Evolutionary conservation across 495 filamentous ascomycete species (phyloP).

Genomic region (Penicillium subrubescens): DNA sequence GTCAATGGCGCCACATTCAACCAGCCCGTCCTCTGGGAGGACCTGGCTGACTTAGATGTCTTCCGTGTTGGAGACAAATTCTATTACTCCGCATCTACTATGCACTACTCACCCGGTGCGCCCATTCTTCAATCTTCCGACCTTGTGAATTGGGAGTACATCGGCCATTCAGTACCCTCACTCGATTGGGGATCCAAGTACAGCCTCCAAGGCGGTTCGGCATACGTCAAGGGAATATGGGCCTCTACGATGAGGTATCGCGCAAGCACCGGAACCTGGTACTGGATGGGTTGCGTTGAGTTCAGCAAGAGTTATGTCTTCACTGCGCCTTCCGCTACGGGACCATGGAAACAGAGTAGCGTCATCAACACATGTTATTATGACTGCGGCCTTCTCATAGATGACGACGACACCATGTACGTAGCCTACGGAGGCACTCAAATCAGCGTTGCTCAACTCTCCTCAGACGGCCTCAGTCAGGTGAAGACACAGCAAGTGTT

Average conservation of each 20-base stretch:
- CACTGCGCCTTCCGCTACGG: slow-evolving; percentile 39
- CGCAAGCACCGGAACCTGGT: slow-evolving; percentile 45
- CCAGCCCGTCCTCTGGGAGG: slow-evolving; percentile 45
- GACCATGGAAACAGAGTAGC: slow-evolving; percentile 40
- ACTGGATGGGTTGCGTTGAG: slow-evolving; percentile 60
- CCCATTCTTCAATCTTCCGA: slow-evolving; percentile 59
- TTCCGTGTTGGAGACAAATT: slow-evolving; percentile 48
- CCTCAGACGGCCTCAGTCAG: slow-evolving; percentile 44
- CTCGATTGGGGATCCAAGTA: slow-evolving; percentile 52
- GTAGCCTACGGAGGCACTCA: slow-evolving; percentile 55
- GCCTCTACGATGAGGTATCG: slow-evolving; percentile 56
- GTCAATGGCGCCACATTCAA: slow-evolving; percentile 1
- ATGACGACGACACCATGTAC: slow-evolving; percentile 58
- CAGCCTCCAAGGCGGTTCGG: slow-evolving; percentile 44
- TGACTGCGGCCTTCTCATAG: slow-evolving; percentile 58
- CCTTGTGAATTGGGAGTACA: slow-evolving; percentile 58
- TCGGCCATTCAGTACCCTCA: slow-evolving; percentile 55
- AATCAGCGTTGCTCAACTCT: slow-evolving; percentile 53
- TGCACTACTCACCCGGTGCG: slow-evolving; percentile 61
- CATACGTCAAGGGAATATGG: slow-evolving; percentile 59
- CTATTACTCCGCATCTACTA: slow-evolving; percentile 60
- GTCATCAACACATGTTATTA: slow-evolving; percentile 56
- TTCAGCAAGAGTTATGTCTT: slow-evolving; percentile 52
- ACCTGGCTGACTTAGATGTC: slow-evolving; percentile 47
- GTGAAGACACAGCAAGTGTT: slow-evolving; percentile 48